Evolutionary conservation across 805 yeast genomes (phyloP).

Genomic region (Wickerhamiella brachini): DNA sequence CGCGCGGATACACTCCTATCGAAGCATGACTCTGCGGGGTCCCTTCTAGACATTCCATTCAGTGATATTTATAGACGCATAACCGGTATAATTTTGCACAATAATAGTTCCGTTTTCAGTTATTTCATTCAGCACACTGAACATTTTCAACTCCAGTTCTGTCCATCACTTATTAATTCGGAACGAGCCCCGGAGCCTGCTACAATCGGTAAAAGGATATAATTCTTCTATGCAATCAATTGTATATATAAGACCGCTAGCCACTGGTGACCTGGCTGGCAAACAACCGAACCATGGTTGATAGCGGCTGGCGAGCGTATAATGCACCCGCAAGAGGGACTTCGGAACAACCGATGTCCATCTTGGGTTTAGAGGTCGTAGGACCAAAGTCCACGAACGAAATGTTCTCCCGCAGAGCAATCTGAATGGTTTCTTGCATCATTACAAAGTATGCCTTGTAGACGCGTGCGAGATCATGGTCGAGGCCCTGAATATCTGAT

Average conservation of each 20-base stretch:
- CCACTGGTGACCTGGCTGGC: slow-evolving; percentile 13
- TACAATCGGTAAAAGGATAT: too few relatives aligned
- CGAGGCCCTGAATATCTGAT: slow-evolving; percentile 32
- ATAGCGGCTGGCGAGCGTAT: slow-evolving; percentile 19
- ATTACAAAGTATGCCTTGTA: slow-evolving; percentile 34
- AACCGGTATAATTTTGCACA: neutral
- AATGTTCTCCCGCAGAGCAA: slow-evolving; percentile 28
- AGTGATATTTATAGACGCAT: neutral
- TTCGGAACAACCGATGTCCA: slow-evolving; percentile 28
- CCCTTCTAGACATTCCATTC: neutral
- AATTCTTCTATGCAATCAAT: slow-evolving; percentile 19
- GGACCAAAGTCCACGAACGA: slow-evolving; percentile 34
- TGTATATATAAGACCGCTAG: neutral
- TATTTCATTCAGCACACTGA: too few relatives aligned
- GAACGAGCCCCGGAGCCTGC: too few relatives aligned
- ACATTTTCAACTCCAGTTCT: too few relatives aligned
- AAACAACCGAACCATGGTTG: slow-evolving; percentile 15
- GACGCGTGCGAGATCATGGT: slow-evolving; percentile 28
- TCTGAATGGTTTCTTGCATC: slow-evolving; percentile 34
- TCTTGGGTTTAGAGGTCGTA: slow-evolving; percentile 32
- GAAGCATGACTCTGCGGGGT: neutral
- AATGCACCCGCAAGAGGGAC: slow-evolving; percentile 30
- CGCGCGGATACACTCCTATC: neutral
- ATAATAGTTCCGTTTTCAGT: too few relatives aligned
- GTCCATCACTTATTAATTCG: too few relatives aligned